Evolutionary conservation across 108 stramenopile species (phyloP).

Genomic region (Fragilariopsis cylindrus): DNA sequence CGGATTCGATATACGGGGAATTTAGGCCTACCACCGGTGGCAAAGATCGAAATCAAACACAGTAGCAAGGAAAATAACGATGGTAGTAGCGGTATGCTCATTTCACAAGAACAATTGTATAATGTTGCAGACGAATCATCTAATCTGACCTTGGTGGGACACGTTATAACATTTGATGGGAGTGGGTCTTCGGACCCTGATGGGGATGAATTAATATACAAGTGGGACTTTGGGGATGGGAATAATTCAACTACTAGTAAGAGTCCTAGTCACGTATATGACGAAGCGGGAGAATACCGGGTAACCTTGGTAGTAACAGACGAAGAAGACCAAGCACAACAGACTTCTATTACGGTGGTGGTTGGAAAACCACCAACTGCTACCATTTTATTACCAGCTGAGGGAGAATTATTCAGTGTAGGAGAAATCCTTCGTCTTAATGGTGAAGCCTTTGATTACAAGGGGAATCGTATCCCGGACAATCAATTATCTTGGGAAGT

Average conservation of each 20-base stretch:
- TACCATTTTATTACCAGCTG: slow-evolving; percentile 10
- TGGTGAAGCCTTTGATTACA: slow-evolving; percentile 20
- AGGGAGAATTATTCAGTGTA: slow-evolving; percentile 27
- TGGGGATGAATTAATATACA: slow-evolving; percentile 25
- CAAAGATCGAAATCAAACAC: neutral
- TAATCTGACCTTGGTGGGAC: slow-evolving; percentile 5
- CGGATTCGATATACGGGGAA: slow-evolving; percentile 16
- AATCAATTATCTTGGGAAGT: slow-evolving; percentile 33
- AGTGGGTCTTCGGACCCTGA: slow-evolving; percentile 35
- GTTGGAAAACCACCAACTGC: slow-evolving; percentile 13
- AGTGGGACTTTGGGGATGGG: slow-evolving; percentile 42
- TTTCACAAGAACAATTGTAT: too few relatives aligned
- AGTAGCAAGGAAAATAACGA: neutral
- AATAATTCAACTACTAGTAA: neutral
- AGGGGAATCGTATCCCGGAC: slow-evolving; percentile 24
- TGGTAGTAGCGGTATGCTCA: neutral
- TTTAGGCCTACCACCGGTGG: neutral
- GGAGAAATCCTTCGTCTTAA: slow-evolving; percentile 29
- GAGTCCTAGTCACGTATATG: slow-evolving; percentile 10
- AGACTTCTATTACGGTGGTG: slow-evolving; percentile 1
- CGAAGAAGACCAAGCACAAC: neutral
- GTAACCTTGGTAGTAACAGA: slow-evolving; percentile 27
- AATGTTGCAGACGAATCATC: neutral
- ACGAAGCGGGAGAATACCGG: slow-evolving; percentile 15
- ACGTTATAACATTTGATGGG: slow-evolving; percentile 29